These are phyloP conservation scores for Cytospora leucostoma DNA, from an alignment of 2,329 filamentous ascomycete genomes.

Conservation along the genomic window DNA sequence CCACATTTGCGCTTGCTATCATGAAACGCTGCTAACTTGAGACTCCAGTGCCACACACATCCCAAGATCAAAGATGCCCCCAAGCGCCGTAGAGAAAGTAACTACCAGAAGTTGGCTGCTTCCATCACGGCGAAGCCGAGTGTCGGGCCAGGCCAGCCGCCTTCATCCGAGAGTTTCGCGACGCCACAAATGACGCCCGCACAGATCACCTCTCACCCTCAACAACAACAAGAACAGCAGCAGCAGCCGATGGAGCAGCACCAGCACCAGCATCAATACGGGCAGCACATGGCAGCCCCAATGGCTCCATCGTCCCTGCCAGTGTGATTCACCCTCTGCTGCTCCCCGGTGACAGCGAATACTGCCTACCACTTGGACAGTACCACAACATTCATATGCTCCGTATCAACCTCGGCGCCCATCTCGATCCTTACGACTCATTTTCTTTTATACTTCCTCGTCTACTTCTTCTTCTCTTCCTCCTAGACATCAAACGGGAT, in stretches of 20 bases:
- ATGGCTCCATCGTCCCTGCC: slow-evolving; percentile 31
- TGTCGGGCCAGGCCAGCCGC: slow-evolving; percentile 44
- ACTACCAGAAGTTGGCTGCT: slow-evolving; percentile 49
- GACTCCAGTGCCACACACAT: slow-evolving; percentile 65
- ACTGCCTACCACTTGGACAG: slow-evolving; percentile 42
- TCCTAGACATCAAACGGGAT: not conserved
- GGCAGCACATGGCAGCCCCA: slow-evolving; percentile 26
- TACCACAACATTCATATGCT: slow-evolving; percentile 51
- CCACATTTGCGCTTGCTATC: slow-evolving; percentile 14
- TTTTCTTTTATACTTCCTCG: not conserved
- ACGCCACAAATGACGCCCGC: slow-evolving; percentile 49
- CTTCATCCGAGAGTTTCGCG: slow-evolving; percentile 32
- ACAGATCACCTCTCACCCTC: slow-evolving; percentile 28
- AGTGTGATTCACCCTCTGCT: slow-evolving; percentile 30
- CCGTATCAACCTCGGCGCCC: not conserved
- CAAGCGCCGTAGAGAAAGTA: slow-evolving; percentile 66
- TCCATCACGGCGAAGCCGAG: slow-evolving; percentile 51
- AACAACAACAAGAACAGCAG: slow-evolving; percentile 30
- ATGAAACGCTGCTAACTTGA: slow-evolving; percentile 11
- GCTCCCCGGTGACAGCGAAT: slow-evolving; percentile 36
- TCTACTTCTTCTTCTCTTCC: not conserved
- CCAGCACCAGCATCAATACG: slow-evolving; percentile 28
- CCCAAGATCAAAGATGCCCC: slow-evolving; percentile 71
- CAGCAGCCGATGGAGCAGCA: slow-evolving; percentile 28
- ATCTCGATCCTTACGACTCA: not conserved